Evolutionary conservation across 2,329 filamentous ascomycete genomes (phyloP).

Genomic region (Dryadomyces quercus-mongolicae): DNA sequence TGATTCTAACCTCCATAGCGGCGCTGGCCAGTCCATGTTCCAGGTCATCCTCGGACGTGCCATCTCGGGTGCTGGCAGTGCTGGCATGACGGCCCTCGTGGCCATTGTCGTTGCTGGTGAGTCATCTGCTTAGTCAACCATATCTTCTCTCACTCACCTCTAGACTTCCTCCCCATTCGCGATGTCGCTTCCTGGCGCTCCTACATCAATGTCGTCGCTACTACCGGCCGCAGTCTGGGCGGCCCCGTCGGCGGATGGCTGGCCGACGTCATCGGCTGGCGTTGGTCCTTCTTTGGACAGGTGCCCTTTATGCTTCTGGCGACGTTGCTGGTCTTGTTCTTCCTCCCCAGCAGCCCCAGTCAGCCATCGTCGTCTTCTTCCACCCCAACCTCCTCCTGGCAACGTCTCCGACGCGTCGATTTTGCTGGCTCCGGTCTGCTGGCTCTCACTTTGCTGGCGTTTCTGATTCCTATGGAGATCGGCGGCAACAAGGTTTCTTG

Average conservation of each 20-base stretch:
- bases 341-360: constrained; percentile 20
- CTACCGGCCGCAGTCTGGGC: constrained; percentile 37
- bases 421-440: constrained; percentile 41
- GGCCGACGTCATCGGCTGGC: constrained; percentile 52
- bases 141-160: not conserved
- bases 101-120: constrained; percentile 39
- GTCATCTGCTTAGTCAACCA: not conserved
- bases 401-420: constrained; percentile 40
- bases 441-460: constrained; percentile 20
- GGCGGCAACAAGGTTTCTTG: constrained; percentile 26
- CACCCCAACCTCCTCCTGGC: not conserved
- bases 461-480: constrained; percentile 27
- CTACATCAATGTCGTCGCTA: constrained; percentile 39
- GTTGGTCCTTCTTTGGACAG: constrained; percentile 51
- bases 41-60: constrained; percentile 37
- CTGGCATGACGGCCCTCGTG: constrained; percentile 37
- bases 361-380: not conserved
- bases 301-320: constrained; percentile 40
- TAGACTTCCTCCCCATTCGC: constrained; percentile 37
- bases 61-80: constrained; percentile 38
- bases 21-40: constrained; percentile 31
- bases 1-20: constrained; percentile 17
- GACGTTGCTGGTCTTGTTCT: constrained; percentile 23
- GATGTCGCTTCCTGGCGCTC: constrained; percentile 42
- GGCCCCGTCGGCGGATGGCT: constrained; percentile 47